Conservation (phyloP, 2,329 filamentous ascomycete species). For the Chrysosporium queenslandicum region DNA sequence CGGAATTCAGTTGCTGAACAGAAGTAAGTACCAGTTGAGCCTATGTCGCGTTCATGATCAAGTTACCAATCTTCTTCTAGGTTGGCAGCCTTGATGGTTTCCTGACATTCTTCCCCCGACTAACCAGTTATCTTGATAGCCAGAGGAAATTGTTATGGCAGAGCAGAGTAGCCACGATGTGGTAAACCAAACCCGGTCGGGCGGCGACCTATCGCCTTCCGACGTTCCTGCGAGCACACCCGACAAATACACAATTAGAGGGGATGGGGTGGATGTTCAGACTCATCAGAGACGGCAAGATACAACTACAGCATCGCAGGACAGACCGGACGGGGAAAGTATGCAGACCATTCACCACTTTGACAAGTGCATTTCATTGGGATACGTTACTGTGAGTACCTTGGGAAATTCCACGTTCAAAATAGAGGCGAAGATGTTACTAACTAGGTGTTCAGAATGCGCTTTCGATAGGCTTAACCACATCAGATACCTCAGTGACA, state of each 20-base stretch:
- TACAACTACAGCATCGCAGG: conserved; percentile 6
- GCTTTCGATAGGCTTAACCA: conserved; percentile 6
- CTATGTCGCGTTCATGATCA: not conserved
- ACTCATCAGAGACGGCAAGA: conserved; percentile 19
- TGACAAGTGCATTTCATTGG: not conserved
- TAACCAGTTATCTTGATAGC: conserved; percentile 27
- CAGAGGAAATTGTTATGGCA: conserved; percentile 57
- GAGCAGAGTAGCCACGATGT: conserved; percentile 60
- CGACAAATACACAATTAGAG: conserved; percentile 44
- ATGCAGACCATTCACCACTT: not conserved
- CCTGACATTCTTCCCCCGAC: not conserved
- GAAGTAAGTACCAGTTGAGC: conserved; percentile 9
- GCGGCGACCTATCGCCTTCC: conserved; percentile 53
- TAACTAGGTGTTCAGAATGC: not conserved
- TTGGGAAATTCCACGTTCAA: not conserved
- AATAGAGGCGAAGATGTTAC: conserved; percentile 1
- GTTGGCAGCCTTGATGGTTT: not conserved
- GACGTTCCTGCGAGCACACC: conserved; percentile 55
- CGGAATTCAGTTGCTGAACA: conserved; percentile 36
- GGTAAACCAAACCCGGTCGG: conserved; percentile 61
- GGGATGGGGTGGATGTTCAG: conserved; percentile 35
- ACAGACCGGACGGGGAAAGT: conserved; percentile 9
- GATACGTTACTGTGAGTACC: conserved; percentile 25
- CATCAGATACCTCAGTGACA: conserved; percentile 4
- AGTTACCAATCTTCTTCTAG: not conserved